Evolutionary conservation across 1,139 yeast genomes (phyloP).

Genomic region (Debaryomycetaceae sp.): DNA sequence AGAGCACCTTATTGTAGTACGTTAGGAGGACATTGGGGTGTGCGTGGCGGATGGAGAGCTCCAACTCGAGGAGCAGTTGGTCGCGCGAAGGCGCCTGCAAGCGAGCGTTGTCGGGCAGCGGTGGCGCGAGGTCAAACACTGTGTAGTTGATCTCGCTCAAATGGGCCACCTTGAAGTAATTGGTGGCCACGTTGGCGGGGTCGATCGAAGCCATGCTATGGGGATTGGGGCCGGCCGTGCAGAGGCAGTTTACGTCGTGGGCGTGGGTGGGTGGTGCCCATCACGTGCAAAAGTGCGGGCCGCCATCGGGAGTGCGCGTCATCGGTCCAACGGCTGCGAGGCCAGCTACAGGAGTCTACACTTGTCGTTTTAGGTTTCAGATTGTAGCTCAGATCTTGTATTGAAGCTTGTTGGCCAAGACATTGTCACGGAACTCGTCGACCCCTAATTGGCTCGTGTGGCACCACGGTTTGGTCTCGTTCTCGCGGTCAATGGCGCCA

Average conservation of each 20-base stretch:
- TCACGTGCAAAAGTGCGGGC: background rate
- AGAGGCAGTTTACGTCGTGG: too few relatives aligned
- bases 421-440: conserved; percentile 24
- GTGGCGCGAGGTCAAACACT: conserved; percentile 25
- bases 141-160: conserved; percentile 27
- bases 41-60: conserved; percentile 48
- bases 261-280: background rate
- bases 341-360: too few relatives aligned
- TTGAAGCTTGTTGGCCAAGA: conserved; percentile 23
- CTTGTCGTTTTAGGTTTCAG: too few relatives aligned
- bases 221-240: too few relatives aligned
- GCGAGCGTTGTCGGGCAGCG: background rate
- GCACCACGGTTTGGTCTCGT: conserved; percentile 30
- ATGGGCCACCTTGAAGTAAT: conserved; percentile 41
- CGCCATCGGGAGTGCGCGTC: background rate
- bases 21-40: conserved; percentile 52
- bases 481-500: conserved; percentile 31
- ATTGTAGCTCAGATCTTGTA: conserved; percentile 15
- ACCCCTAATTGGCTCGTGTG: conserved; percentile 35
- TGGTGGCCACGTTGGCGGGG: conserved; percentile 19
- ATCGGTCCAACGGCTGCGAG: conserved; percentile 1
- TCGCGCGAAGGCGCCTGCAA: conserved; percentile 18
- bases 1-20: conserved; percentile 57
- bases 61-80: conserved; percentile 52
- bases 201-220: conserved; percentile 6